Percentiles rank a stretch among this genome's conserved stretches.
Evolutionary conservation across 495 filamentous ascomycete genomes (phyloP).

Genomic region (Lasiosphaeris hirsuta): DNA sequence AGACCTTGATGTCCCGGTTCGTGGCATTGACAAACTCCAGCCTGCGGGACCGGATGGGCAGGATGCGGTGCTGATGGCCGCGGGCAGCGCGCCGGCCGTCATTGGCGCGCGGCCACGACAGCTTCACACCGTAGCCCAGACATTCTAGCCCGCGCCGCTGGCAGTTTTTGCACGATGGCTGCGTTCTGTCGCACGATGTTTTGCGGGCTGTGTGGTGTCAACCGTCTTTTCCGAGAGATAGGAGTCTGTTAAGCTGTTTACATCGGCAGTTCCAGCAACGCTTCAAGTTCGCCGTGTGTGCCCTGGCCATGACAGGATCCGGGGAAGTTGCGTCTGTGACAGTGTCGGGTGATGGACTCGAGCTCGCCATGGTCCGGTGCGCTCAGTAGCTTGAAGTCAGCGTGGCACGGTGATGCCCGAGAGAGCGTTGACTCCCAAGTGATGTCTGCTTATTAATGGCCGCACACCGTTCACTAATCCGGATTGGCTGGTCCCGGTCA

Average conservation of each 20-base stretch:
- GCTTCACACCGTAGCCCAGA: conserved; percentile 22
- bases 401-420: neutral
- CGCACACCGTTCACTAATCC: neutral
- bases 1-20: conserved; percentile 12
- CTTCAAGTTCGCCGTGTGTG: neutral
- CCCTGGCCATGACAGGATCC: no score
- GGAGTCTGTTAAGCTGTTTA: neutral
- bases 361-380: no score
- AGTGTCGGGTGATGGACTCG: no score
- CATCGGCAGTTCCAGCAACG: conserved; percentile 15
- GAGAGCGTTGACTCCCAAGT: neutral
- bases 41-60: conserved; percentile 7
- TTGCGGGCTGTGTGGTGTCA: conserved; percentile 24
- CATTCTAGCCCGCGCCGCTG: conserved; percentile 11
- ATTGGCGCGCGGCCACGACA: conserved; percentile 22
- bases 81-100: conserved; percentile 5
- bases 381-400: no score
- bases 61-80: conserved; percentile 3
- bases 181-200: conserved; percentile 17
- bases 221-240: no score
- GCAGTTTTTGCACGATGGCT: conserved; percentile 21
- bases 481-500: no score
- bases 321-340: no score
- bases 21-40: conserved; percentile 17
- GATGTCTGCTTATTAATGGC: neutral